Percentiles rank a stretch among this genome's conserved stretches.
These are phyloP conservation scores for Neurospora africana DNA, from an alignment of 495 filamentous ascomycete species.

Conservation along the genomic window DNA sequence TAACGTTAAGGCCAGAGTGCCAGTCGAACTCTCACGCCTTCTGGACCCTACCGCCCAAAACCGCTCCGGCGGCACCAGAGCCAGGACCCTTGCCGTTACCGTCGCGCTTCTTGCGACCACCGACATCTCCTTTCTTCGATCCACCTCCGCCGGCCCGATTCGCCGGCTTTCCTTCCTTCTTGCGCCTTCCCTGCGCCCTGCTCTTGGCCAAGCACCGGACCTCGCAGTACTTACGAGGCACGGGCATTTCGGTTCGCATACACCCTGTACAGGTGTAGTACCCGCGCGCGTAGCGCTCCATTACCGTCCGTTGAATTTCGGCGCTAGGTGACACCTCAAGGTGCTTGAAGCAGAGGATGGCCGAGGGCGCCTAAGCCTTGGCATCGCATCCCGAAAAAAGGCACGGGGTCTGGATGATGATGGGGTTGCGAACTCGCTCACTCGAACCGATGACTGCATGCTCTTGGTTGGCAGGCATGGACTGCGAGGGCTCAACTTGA, in stretches of 20 bases:
- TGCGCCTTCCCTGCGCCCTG: not conserved
- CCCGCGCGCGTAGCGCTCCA: not conserved
- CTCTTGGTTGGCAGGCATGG: no score
- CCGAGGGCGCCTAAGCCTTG: not conserved
- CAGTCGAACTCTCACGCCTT: not conserved
- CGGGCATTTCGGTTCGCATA: not conserved
- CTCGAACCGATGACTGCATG: not conserved
- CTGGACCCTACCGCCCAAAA: not conserved
- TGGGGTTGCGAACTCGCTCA: not conserved
- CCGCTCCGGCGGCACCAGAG: not conserved
- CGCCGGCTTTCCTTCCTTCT: not conserved
- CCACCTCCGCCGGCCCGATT: not conserved
- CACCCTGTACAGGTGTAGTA: not conserved
- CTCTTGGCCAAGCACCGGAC: not conserved
- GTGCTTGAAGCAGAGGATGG: not conserved
- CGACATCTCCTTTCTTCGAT: not conserved
- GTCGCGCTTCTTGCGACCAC: not conserved
- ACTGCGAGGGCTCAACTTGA: no score
- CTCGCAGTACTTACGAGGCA: not conserved
- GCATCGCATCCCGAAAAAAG: not conserved
- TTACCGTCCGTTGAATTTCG: not conserved
- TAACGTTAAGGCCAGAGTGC: no score
- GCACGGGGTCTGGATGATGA: not conserved
- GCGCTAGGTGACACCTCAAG: not conserved
- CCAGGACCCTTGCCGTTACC: not conserved